Base-by-base conservation (phyloP, 2,329 filamentous ascomycete genomes). In the Aspergillus tubingensis region DNA sequence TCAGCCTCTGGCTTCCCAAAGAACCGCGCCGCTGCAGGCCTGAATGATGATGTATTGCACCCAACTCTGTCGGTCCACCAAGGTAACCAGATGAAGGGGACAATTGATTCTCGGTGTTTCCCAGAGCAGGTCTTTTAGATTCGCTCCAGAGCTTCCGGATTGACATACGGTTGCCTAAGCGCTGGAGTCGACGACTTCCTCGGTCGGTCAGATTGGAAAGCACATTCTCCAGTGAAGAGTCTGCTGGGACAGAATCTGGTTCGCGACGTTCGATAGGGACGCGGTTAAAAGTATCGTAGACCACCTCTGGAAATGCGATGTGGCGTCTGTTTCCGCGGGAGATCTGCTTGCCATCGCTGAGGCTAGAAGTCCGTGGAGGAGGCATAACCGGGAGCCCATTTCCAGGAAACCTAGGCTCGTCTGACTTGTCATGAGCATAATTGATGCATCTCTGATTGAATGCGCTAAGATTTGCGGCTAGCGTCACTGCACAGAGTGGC, bases 401-500 rank as follows among this genome's bases (percentile, higher is more conserved):
- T 2, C 70, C 61, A 38, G 71, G 71, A 13, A 66, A 65, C 6
- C 54, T 60, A 3, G 4, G 49, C 8, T 55, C 57, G 13, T 51
- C 43, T 5, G 57, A 47, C 7, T 39, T 25, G 8, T 39, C 41
- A 3, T 54, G 27, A 19, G 41, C 38, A 52, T 66, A 60, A 10
- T 19, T 39, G 1, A 54, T 55, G 48, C 67, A 70, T 39, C 71
- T 63, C 27, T 64, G 56, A 8, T 65, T 30, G 53, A 74, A 74
- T 1, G 65, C 50, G 36, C 67, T 62, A 27, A 70, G 73, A 43
- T 74, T 74, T 13, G 68, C 70, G 27, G 70, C 72, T 27, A 75
- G 58, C 0, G 72, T 75, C 5, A 75, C 67, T 2, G 71, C 64
- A 43, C 73, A 75, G 8, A 75, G 67, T n/a, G 73, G 72, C 21